Evolutionary conservation across 164 flowering plant genomes (phyloP), one percentile per base, ranked within the genome.

Genomic region (Sextonia rubra): DNA sequence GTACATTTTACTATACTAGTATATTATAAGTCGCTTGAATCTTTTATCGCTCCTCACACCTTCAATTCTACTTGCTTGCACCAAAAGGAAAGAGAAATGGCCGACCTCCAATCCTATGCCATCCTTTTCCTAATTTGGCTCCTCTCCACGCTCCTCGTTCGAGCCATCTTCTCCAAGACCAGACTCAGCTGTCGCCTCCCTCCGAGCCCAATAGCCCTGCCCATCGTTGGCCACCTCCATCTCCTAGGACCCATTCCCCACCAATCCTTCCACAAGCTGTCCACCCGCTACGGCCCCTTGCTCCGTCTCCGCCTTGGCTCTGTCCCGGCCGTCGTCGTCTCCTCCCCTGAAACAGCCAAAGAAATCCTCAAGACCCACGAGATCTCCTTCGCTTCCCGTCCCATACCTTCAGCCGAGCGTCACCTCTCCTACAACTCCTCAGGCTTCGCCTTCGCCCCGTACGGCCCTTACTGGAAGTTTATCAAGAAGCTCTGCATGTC

Each of bases 391-490:
- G 56, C 84, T 3, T 61, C 75, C 1, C 86, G 90, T 8, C 74
- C 75, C 1, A 65, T 65, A 15, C 60, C 83, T 22, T 17, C 72
- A 12, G 86, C 88, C 27, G 71, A 82, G 18, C 66, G 78, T 3
- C 60, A 64, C 68, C 76, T 88, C 11, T 77, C 82, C 3, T 84
- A 88, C 64, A 74, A 77, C 55, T 70, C 80, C 1, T 75, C 84
- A 9, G 81, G 69, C 47, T 80, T 88, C 69, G 77, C 85, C 24
- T 86, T 86, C 27, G 80, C 90, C 0, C 89, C 86, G 2, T 79
- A 83, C 60, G 91, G 91, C 0, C 86, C 88, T 0, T 86, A 86
- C 72, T 88, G 91, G 94, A 86, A 81, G 29, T 84, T 82, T 75
- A 75, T 90, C 71, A 86, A 80, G 72, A 90, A 87, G 49, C 11